Base-by-base conservation (phyloP, 495 filamentous ascomycete species). In the Echria macrotheca region DNA sequence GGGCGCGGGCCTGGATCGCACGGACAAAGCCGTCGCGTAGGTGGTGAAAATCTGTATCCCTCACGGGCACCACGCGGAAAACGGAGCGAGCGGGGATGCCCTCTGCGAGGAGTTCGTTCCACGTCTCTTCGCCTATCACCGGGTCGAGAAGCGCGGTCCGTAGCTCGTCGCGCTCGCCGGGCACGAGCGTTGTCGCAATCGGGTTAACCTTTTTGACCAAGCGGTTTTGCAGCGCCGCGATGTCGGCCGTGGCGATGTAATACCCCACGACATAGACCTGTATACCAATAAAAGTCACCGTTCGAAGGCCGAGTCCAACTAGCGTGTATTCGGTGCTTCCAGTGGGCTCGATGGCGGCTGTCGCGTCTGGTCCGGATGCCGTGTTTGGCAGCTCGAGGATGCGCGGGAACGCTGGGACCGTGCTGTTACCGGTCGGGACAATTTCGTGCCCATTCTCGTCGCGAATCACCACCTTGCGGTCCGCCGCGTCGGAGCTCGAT, bases 231-330 rank as follows among this genome's bases (percentile, higher is more conserved):
- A 78, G 53, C 2, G 72, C 69, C 4, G 72, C 73, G 47, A 97
- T 81, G 58, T 95, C 88, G 28, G 79, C 65, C 3, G 82, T 90
- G 17, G 86, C 86, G 21, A 96, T 74, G 67, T 98, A 98, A 53
- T 93, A 70, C 5, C 93, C 93, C 0, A 95, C 86, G 12, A 96
- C 86, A 71, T 98, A 98, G 47, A 98, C 93, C 63, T 95, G 82
- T 21, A 98, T 86, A n/a, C 79, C 69, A 33, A 98, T 64, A 61
- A 96, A 95, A 29, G 83, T 89, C 15, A 98, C 93, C 6, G 85
- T 91, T 44, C 93, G 80, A 42, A 91, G 79, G 7, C 93, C 93
- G 31, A 95, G 72, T 0, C 93, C 93, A 5, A 96, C 73, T 0
- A 96, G 77, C 22, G 87, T 87, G 64, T 95, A 96, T 53, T 94